Base-by-base conservation (phyloP, 768 basidiomycete genomes). In the Serpula lacrymans region DNA sequence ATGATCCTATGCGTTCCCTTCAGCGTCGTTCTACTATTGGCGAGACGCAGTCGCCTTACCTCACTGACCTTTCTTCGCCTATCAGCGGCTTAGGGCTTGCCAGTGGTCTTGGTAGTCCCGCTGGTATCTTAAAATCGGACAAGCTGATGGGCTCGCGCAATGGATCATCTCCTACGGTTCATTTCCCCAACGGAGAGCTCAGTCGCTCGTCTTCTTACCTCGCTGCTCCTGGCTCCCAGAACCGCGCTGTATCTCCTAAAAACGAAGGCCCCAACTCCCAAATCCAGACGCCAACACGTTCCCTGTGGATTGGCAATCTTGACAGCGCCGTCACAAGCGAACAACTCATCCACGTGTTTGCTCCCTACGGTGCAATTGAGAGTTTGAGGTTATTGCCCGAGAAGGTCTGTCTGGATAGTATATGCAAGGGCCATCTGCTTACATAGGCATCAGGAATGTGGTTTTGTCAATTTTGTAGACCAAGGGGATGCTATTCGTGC, bases 381-480 rank as follows among this genome's bases (percentile, higher is more conserved):
- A 93, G 89, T 54, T 67, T 99, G 59, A 73, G 96, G 52, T 73
- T 99, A 54, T 72, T 99, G 41, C 95, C 95, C 5, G 96, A 99
- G 68, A 99, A 99, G 85, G 94, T 94, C 33, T 1, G 62, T 41
- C n/a, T n/a, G n/a, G n/a, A n/a, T n/a, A n/a, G n/a, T n/a, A n/a
- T n/a, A n/a, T 49, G 66, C 49, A 46, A 42, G 30, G 34, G 22
- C 37, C 21, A 35, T 17, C n/a, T 14, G 3, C 58, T 62, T n/a
- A 62, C 24, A 14, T n/a, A 12, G 32, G 34, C 6, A 23, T 26
- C 45, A 97, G 94, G 93, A 96, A 62, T 99, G 96, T 58, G 96
- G 95, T 7, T 99, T 99, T 59, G 95, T 99, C 58, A 99, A 99
- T 60, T 99, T 96, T 59, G 90, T 96, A 32, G 93, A 96, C 49